Evolutionary conservation across 2,329 filamentous ascomycete species (phyloP), one percentile per base, ranked within the genome.

Genomic region (Dactylella cylindrospora): DNA sequence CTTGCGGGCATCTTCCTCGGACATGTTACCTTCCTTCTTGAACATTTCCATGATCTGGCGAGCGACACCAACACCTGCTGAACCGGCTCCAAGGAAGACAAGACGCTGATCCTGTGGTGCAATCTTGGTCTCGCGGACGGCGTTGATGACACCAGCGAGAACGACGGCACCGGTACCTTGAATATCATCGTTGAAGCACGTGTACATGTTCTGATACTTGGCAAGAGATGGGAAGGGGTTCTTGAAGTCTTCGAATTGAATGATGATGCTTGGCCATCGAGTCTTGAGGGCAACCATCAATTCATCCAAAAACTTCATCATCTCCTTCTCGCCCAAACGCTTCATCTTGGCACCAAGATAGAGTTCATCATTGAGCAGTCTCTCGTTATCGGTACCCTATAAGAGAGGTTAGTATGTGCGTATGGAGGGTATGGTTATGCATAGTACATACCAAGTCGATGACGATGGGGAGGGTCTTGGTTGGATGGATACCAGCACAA

Each of bases 41-140:
- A 97, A 97, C 80, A 89, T 96, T 75, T 95, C 89, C 54, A 95
- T 90, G 66, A 98, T 86, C 78, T 97, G 93, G 79, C 95, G 95
- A 61, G 93, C 93, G 61, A 98, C 93, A 77, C 93, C 93, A 38
- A 95, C 90, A 77, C 93, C 93, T 28, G 93, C 93, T 62, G 88
- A 95, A 53, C 93, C 93, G 49, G 93, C 91, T 57, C 93, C 93
- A 75, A 97, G 86, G 78, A 98, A 98, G 67, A 97, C 89, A 29
- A 95, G 86, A 51, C 86, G 86, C 75, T 98, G 93, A 70, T 97
- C 89, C 74, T 89, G 86, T 44, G 90, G 76, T 22, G 89, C 87
- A 12, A 95, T 83, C 45, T 85, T 86, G 10, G 90, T 94, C 64
- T 88, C 82, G 76, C 91, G 91, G 61, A 95, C 89, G 22, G 79